A percentile compares a stretch with the other conserved stretches of the same genome.
phyloP scores from a whole-genome alignment of 2,329 filamentous ascomycete species.

The Phoma sp. region DNA sequence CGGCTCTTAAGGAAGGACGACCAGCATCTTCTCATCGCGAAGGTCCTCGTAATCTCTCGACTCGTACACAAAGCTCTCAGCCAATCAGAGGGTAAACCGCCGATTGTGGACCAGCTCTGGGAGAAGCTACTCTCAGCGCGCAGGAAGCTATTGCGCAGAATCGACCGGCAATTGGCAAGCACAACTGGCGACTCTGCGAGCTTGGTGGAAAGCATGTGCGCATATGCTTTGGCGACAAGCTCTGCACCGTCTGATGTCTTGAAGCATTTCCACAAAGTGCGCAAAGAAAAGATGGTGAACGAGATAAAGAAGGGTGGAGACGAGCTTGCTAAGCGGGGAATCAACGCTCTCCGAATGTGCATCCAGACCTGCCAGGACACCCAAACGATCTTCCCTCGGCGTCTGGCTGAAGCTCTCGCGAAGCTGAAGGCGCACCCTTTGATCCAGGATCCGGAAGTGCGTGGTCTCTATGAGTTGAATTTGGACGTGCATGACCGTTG shows the following conservation, averaged over 20 bases:
- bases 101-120: conserved; percentile 67
- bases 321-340: conserved; percentile 60
- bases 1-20: conserved; percentile 59
- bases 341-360: conserved; percentile 74
- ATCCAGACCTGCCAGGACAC: conserved; percentile 79
- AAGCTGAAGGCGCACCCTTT: conserved; percentile 73
- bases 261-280: conserved; percentile 76
- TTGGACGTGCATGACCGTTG: conserved; percentile 80
- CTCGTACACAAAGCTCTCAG: conserved; percentile 76
- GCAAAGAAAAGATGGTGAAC: conserved; percentile 70
- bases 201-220: conserved; percentile 76
- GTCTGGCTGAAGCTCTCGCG: conserved; percentile 72
- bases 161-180: conserved; percentile 60
- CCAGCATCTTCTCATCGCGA: conserved; percentile 65
- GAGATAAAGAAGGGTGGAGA: conserved; percentile 61
- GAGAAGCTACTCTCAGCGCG: conserved; percentile 69
- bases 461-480: conserved; percentile 71
- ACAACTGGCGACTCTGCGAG: conserved; percentile 47
- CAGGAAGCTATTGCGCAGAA: conserved; percentile 68
- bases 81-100: conserved; percentile 55
- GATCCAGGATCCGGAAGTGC: conserved; percentile 72
- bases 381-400: conserved; percentile 74
- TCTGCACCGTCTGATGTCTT: conserved; percentile 81
- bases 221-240: conserved; percentile 81
- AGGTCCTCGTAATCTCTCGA: conserved; percentile 72